Base-by-base conservation (phyloP, 2,329 filamentous ascomycete genomes). In the Scopulariopsis brevicaulis region DNA sequence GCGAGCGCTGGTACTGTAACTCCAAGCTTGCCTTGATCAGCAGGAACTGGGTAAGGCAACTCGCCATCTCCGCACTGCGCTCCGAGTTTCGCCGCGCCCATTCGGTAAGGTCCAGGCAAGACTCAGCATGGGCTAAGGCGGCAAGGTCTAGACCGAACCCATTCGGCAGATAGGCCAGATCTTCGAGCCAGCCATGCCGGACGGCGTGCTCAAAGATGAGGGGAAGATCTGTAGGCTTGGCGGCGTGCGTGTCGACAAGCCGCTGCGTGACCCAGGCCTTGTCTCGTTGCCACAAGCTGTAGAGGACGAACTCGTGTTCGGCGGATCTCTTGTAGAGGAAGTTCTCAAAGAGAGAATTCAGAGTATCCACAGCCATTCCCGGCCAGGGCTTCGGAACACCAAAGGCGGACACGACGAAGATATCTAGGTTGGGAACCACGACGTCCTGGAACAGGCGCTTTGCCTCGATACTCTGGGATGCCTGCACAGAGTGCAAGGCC, bases 251-350 rank as follows among this genome's bases (percentile, higher is more conserved):
- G 48, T 86, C 86, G 69, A 93, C 84, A 37, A 99, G 82, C 59
- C 89, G 84, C 62, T 86, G 82, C 11, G 86, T 86, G 18, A 97
- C 88, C 87, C 91, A 97, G 22, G 86, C 81, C 63, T 86, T 89
- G 68, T 97, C 90, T 67, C 94, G 91, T 64, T 87, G 86, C 92
- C 93, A 97, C 6, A 96, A 75, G 59, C 90, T 92, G 67, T 96
- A 87, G 59, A 99, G 81, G 15, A 96, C 93, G 62, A 96, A 95
- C 63, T 92, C 86, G 68, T 90, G 88, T 58, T 92, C 83, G 4
- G 85, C 80, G 12, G 90, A 84, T 58, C 85, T 82, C 70, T 92
- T 92, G 66, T 85, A 81, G 32, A 96, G 77, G 68, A 96, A 96
- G 12, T 88, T 87, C 56, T 89, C 85, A 64, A 96, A 93, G 1